Evolutionary conservation across 2,329 filamentous ascomycete genomes (phyloP).

Genomic region (Colletotrichum lentis): DNA sequence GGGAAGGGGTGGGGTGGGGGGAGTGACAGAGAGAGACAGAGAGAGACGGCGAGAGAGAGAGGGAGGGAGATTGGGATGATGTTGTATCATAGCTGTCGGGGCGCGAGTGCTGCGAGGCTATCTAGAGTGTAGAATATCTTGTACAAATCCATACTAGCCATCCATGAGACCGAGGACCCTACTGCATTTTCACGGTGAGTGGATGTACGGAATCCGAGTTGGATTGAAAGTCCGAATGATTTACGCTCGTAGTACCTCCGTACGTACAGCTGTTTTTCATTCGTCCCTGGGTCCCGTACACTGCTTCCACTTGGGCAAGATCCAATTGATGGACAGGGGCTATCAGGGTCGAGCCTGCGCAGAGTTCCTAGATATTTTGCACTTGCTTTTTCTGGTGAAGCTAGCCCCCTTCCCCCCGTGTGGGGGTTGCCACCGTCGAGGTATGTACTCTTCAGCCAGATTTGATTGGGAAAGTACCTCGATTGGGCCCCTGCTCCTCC

Average conservation of each 20-base stretch:
- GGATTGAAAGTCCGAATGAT: too few species aligned
- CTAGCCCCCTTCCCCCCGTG: background rate
- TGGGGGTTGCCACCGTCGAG: background rate
- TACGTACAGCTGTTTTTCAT: too few species aligned
- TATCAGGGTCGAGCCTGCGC: background rate
- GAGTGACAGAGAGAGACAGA: background rate
- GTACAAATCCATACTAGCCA: slow-evolving; percentile 34
- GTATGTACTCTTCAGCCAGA: slow-evolving; percentile 7
- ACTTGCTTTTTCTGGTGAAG: slow-evolving; percentile 1
- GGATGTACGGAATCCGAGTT: too few species aligned
- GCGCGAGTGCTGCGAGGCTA: slow-evolving; percentile 5
- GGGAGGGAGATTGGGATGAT: slow-evolving; percentile 6
- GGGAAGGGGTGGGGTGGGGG: too few species aligned
- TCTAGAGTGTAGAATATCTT: slow-evolving; percentile 36
- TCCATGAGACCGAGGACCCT: background rate
- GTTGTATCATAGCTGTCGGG: slow-evolving; percentile 8
- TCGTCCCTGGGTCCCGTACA: too few species aligned
- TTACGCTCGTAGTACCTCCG: too few species aligned
- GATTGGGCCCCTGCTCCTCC: slow-evolving; percentile 5
- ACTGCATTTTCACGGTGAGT: too few species aligned
- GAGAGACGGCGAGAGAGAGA: background rate
- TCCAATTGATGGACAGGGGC: background rate
- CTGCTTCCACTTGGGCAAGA: too few species aligned
- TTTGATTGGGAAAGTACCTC: background rate
- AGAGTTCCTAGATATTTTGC: background rate